Evolutionary conservation across 176 grass and related monocot species (phyloP), one percentile per base, ranked within the genome.

Genomic region (Pontederia crassipes): DNA sequence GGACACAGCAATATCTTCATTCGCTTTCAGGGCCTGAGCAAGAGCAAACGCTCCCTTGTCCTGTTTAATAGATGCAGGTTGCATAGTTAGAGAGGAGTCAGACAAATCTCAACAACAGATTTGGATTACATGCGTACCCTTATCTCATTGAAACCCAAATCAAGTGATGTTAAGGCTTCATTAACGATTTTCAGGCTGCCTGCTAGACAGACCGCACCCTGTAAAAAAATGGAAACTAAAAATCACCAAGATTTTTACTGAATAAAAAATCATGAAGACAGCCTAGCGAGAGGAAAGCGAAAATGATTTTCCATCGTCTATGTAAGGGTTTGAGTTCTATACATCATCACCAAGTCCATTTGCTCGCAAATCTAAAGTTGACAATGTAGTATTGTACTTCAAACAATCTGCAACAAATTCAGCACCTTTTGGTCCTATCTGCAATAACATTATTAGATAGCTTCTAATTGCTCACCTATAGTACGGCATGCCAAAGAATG

Each of bases 111-210:
- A 47, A 77, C 17, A 15, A 47, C 17, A 11, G 24, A 13, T 18
- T 12, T 68, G 48, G 28, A 52, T 46, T 14, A 12, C 70, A 64
- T 17, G 14, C 73, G 46, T 86, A 92, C 93, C 78, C 88, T 79
- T 70, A 98, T 98, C 88, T 98, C 93, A 72, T 98, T 98, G 74
- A 98, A 98, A 65, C 88, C 88, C 49, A 98, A 72, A 70, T 98
- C 93, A 77, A 98, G 84, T 61, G 84, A 83, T 11, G 69, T 89
- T 73, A 98, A 78, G 69, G 68, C 83, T 82, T 98, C 93, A 52
- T 92, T 92, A 72, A 98, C 86, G 76, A 98, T 87, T 80, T 98
- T 98, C 52, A 98, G 68, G 74, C 93, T 89, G 61, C 77, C 76
- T 54, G 88, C 93, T 67, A 92, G 82, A 77, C 74, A 98, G 73